Base-by-base conservation (phyloP, 1,139 yeast genomes). In the Pneumocystis murina region DNA sequence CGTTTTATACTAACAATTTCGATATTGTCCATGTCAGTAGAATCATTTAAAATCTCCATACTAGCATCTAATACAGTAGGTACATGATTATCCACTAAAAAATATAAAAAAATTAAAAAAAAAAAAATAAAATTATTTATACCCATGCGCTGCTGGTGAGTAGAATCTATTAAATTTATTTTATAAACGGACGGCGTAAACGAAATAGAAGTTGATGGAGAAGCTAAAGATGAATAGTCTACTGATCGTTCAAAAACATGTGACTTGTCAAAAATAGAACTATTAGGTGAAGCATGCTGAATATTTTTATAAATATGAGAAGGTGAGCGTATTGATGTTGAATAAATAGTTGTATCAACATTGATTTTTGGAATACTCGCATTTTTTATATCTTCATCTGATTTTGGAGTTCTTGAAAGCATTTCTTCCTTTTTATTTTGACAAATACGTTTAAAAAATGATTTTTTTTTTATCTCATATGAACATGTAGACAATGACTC, bases 61-160 rank as follows among this genome's bases (percentile, higher is more conserved):
- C 65, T 63, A 20, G 65, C 65, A 38, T 63, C 65, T 28, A 63
- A 57, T n/a, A 63, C 65, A 16, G 65, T 57, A 6, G 65, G 65
- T 14, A 63, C 60, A 39, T 63, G 63, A 36, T 63, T 61, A 24
- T 63, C 65, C 14, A 63, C 59, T 35, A 63, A 60, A 55, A 61
- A 48, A 24, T 24, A 48, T 48, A 48, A 48, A 20, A 24, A 48
- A 48, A 48, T 20, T 3, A 43, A 48, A 3, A 7, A 24, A 48
- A 43, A 48, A 3, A 7, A 24, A 48, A 24, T 48, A 16, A 38
- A 33, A 38, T 12, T 12, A 14, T 24, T 12, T 24, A 48, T 48
- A 48, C 55, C 55, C 28, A 48, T 24, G 10, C 55, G 20, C n/a
- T 24, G 55, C 28, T 48, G 55, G 12, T 48, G 55, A 48, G n/a